A percentile compares a stretch with the other conserved stretches of the same genome.
phyloP scores from a whole-genome alignment of 1,139 yeast species.

The Candida mesenterica region DNA sequence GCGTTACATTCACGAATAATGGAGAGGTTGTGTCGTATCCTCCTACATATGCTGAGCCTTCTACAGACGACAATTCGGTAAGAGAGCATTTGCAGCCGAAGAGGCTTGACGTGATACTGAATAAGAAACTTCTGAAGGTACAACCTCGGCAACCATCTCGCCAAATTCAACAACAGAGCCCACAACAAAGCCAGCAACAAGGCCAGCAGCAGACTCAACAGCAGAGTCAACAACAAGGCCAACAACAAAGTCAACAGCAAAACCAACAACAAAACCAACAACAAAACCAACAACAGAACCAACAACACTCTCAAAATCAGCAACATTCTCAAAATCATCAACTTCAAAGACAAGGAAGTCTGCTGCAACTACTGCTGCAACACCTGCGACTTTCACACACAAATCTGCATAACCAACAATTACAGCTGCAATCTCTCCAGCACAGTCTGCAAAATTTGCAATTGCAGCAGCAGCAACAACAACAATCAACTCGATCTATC shows the following conservation, averaged over 20 bases:
- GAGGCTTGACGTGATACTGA: no score
- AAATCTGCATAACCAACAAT: no score
- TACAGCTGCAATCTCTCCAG: no score
- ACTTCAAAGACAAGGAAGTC: no score
- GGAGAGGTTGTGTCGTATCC: slow-evolving; percentile 26
- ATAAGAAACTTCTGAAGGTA: no score
- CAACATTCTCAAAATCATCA: no score
- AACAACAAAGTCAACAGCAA: slow-evolving; percentile 9
- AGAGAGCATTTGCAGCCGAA: slow-evolving; percentile 3
- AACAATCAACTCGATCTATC: background rate
- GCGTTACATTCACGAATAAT: slow-evolving; percentile 31
- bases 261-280: slow-evolving; percentile 2
- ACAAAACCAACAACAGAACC: slow-evolving; percentile 1
- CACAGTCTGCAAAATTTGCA: slow-evolving; percentile 1
- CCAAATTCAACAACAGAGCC: slow-evolving; percentile 4
- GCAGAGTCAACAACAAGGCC: slow-evolving; percentile 4
- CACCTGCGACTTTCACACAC: no score
- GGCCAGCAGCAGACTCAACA: slow-evolving; percentile 7
- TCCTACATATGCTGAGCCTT: slow-evolving; percentile 6
- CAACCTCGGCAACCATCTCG: slow-evolving; percentile 9
- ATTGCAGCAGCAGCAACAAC: background rate
- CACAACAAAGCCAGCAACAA: slow-evolving; percentile 9
- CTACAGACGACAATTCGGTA: background rate
- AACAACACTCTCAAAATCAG: background rate
- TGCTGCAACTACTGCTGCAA: no score